Base-by-base conservation (phyloP, 73 alveolate species). In the Paramecium caudatum region DNA sequence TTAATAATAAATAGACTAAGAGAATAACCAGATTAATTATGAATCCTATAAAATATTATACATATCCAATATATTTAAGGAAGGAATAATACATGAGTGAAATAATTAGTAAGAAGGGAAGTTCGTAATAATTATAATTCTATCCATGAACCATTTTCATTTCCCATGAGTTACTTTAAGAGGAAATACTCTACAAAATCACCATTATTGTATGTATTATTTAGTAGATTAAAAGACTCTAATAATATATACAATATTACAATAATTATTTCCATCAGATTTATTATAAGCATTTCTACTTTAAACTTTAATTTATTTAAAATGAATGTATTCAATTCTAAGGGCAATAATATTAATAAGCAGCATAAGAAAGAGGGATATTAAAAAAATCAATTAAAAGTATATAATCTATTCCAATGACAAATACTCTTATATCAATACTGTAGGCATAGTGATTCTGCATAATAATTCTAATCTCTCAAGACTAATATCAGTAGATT, bases 161-260 rank as follows among this genome's bases (percentile, higher is more conserved):
- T 21, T 1, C 88, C 65, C 68, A 45, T 74, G n/a, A 74, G n/a
- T 45, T 74, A 43, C 43, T 74, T 74, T 45, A 74, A 41, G 2
- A 74, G 30, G 21, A 74, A 74, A 37, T 74, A 43, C 13, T 74
- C 88, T 10, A 30, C 32, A 74, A 74, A 74, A 74, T 74, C 88
- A 37, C 43, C 43, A 19, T 74, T 74, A 37, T 65, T 65, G 16
- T 74, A 74, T 2, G 69, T 74, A 34, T 47, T 74, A 74, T 74
- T 74, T 41, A 74, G 19, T n/a, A 74, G 23, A 45, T 74, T 74
- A 13, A 74, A 49, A 1, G 83, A 65, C 34, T 65, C 83, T 65
- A 65, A 7, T 33, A 65, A 30, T n/a, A 32, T 33, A 65, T 32
- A 25, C 27, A 33, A 17, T 21, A 65, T 65, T 65, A 65, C 83